A percentile compares a stretch with the other conserved stretches of the same genome.
These are phyloP conservation scores for Glebionis coronaria DNA, from an alignment of 129 eudicot species.

Conservation along the genomic window DNA sequence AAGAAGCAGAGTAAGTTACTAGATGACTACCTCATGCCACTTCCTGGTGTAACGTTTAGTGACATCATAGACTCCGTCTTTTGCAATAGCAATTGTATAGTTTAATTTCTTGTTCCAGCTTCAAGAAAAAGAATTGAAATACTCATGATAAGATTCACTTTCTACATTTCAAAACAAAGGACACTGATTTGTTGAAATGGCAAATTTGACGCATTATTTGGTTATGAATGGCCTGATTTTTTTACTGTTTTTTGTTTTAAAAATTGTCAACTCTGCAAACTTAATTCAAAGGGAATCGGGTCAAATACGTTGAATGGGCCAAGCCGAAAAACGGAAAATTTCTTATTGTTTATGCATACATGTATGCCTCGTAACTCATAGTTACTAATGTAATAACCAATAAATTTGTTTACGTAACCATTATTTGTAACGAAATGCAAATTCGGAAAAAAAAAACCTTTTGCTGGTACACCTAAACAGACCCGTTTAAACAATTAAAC, in stretches of 20 bases:
- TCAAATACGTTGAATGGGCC: neutral
- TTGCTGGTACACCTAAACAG: too few species aligned
- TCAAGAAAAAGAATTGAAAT: constrained; percentile 20
- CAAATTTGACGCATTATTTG: neutral
- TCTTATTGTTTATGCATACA: neutral
- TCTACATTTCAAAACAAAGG: neutral
- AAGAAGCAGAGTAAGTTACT: neutral
- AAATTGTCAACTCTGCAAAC: too few species aligned
- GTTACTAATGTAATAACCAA: neutral
- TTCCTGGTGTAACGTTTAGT: constrained; percentile 93
- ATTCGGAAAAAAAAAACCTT: too few species aligned
- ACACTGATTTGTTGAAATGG: constrained; percentile 6
- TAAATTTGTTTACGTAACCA: neutral
- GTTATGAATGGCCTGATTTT: too few species aligned
- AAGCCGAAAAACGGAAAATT: neutral
- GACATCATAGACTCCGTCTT: constrained; percentile 94
- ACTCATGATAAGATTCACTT: constrained; percentile 13
- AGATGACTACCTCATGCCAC: constrained; percentile 76
- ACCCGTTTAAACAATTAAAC: too few species aligned
- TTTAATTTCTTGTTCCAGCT: constrained; percentile 83
- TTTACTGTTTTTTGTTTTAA: too few species aligned
- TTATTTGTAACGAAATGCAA: too few species aligned
- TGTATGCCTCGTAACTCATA: neutral
- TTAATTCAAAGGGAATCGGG: too few species aligned
- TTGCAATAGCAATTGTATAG: constrained; percentile 73